phyloP scores from a whole-genome alignment of 495 filamentous ascomycete species.

The Neurospora sublineolata region DNA sequence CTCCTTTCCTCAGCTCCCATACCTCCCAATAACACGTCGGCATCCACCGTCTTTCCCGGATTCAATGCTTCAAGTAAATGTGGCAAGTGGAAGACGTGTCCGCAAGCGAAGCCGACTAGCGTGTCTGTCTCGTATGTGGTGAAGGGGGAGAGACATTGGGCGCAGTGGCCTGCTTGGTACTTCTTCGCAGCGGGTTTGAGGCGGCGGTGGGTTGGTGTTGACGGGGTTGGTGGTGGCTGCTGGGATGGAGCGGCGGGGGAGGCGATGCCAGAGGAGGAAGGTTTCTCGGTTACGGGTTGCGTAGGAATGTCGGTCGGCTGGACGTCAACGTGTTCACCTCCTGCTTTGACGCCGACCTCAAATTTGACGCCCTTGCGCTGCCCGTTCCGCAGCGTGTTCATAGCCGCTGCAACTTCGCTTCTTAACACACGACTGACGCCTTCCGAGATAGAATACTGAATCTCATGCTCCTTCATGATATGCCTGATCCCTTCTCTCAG shows the following conservation, averaged over 20 bases:
- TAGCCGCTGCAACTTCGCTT: conserved; percentile 74
- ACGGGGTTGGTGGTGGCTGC: background rate
- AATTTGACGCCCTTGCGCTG: conserved; percentile 81
- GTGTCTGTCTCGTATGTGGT: conserved; percentile 55
- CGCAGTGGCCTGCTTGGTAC: conserved; percentile 43
- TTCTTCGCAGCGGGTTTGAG: conserved; percentile 8
- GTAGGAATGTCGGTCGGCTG: conserved; percentile 20
- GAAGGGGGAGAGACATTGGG: conserved; percentile 52
- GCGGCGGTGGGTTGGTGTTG: conserved; percentile 4
- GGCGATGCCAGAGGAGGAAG: background rate
- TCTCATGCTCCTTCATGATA: conserved; percentile 85
- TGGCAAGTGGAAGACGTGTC: conserved; percentile 79
- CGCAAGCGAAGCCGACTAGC: conserved; percentile 82
- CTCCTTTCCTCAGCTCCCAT: conserved; percentile 31
- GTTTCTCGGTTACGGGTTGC: conserved; percentile 8
- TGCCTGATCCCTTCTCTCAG: conserved; percentile 71
- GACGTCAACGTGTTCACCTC: conserved; percentile 29
- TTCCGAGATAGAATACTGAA: conserved; percentile 80
- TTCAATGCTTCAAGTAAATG: conserved; percentile 53
- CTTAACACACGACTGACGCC: conserved; percentile 80
- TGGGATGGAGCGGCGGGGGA: background rate
- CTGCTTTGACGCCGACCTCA: conserved; percentile 46
- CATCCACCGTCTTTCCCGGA: conserved; percentile 24
- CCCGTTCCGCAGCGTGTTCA: conserved; percentile 63
- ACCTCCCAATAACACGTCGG: conserved; percentile 8